Percentiles rank a stretch among this genome's conserved stretches.
phyloP scores from a whole-genome alignment of 371 early-diverging fungal genomes.

The Rhizopus arrhizus region DNA sequence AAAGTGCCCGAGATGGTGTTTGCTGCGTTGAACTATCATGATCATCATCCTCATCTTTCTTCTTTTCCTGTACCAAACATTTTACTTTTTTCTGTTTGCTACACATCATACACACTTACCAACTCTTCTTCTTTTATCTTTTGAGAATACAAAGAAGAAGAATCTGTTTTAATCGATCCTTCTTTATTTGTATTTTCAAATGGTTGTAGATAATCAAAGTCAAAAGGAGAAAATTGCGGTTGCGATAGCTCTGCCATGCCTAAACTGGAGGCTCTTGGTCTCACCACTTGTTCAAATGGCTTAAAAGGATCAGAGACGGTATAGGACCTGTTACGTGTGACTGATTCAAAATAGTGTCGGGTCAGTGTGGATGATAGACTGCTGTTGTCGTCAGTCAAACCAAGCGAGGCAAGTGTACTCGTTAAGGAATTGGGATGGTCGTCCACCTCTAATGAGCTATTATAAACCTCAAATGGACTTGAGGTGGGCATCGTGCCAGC shows the following conservation, averaged over 20 bases:
- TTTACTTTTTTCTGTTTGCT: no score
- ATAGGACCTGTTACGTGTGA: constrained; percentile 8
- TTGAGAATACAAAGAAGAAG: neutral
- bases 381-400: constrained; percentile 39
- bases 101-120: no score
- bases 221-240: constrained; percentile 15
- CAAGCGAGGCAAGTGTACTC: constrained; percentile 51
- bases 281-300: constrained; percentile 11
- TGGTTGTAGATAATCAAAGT: neutral
- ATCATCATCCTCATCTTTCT: neutral
- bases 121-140: neutral
- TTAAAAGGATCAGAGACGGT: constrained; percentile 8
- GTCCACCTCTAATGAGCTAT: constrained; percentile 20
- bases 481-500: constrained; percentile 51
- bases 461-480: neutral
- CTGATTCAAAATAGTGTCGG: constrained; percentile 15
- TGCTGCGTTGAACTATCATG: constrained; percentile 8
- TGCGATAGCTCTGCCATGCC: constrained; percentile 37
- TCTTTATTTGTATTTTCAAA: no score
- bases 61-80: neutral
- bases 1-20: constrained; percentile 83
- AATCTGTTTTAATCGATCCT: neutral
- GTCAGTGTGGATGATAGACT: constrained; percentile 5
- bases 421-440: constrained; percentile 37
- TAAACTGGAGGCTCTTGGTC: constrained; percentile 48